Base-by-base conservation (phyloP, 148 eudicot species). In the Fagopyrum homotropicum region DNA sequence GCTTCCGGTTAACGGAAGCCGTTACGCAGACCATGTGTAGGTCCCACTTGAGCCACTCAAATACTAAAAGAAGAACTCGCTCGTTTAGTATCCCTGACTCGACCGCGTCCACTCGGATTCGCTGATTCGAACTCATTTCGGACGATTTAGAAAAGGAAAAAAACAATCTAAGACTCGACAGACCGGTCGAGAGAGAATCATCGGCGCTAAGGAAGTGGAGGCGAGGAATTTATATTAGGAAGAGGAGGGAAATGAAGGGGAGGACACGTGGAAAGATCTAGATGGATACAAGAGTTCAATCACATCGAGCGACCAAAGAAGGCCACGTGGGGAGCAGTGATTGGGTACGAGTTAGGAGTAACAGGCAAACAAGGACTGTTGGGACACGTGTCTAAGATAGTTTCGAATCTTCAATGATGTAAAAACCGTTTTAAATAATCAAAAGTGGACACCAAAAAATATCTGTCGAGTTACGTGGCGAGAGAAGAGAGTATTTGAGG, bases 21-120 rank as follows among this genome's bases (percentile, higher is more conserved):
- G 81, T 55, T 0, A 78, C 80, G 76, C 90, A 85, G 0, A 91
- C 76, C 7, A 80, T 78, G 9, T 74, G 82, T 48, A 89, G 64
- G 77, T 91, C 93, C 97, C 97, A 91, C n/a, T 85, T 84, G 69
- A 91, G 74, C 4, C 79, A 80, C 76, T 81, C 79, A 76, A 91
- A 89, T 0, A 89, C 90, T 0, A 89, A 73, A 4, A 86, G 15
- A 0, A 91, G 86, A 5, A 91, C 71, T 2, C 82, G 83, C 84
- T 91, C 93, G 78, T 88, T 85, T 5, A 86, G 76, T 5, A 88
- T 84, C 7, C 83, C 91, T 17, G 77, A 22, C 1, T 64, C 76
- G 11, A 29, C 56, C 14, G 82, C 40, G 73, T 57, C 79, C 0
- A 43, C 47, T 14, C 80, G 78, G 35, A 64, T 47, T 17, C 86